Percentiles rank a stretch among this genome's conserved stretches.
phyloP scores from a whole-genome alignment of 495 filamentous ascomycete species.

The Neurospora pannonica region DNA sequence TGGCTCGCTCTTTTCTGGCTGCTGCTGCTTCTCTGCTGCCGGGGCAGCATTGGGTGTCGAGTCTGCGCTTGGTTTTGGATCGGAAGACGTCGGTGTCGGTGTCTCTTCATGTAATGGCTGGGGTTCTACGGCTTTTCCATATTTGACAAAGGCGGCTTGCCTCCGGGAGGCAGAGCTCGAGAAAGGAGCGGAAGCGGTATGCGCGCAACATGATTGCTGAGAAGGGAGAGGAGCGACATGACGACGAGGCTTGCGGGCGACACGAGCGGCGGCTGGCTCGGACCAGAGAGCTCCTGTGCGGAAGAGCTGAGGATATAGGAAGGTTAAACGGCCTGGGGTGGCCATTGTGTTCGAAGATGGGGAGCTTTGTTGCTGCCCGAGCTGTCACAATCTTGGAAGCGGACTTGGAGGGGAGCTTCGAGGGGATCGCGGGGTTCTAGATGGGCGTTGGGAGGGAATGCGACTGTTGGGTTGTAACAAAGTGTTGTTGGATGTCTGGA shows the following conservation, averaged over 20 bases:
- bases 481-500: neutral
- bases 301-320: constrained; percentile 67
- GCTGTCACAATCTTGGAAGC: neutral
- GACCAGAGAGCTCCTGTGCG: constrained; percentile 25
- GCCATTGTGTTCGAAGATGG: constrained; percentile 44
- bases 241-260: constrained; percentile 10
- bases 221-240: constrained; percentile 9
- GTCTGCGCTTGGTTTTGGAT: neutral
- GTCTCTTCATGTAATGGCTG: neutral
- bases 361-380: neutral
- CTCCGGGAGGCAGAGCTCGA: constrained; percentile 21
- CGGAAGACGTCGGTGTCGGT: neutral
- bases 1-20: constrained; percentile 7
- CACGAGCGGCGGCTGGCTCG: constrained; percentile 23
- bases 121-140: constrained; percentile 59
- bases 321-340: constrained; percentile 50
- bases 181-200: constrained; percentile 16
- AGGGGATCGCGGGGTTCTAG: neutral
- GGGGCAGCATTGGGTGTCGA: constrained; percentile 7
- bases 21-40: constrained; percentile 9
- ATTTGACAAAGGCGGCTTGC: constrained; percentile 29
- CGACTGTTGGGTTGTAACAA: neutral
- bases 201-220: constrained; percentile 8
- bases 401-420: neutral
- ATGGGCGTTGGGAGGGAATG: neutral